These are phyloP conservation scores for Sporisorium exsertum DNA, from an alignment of 1,284 basidiomycete genomes.

Conservation along the genomic window DNA sequence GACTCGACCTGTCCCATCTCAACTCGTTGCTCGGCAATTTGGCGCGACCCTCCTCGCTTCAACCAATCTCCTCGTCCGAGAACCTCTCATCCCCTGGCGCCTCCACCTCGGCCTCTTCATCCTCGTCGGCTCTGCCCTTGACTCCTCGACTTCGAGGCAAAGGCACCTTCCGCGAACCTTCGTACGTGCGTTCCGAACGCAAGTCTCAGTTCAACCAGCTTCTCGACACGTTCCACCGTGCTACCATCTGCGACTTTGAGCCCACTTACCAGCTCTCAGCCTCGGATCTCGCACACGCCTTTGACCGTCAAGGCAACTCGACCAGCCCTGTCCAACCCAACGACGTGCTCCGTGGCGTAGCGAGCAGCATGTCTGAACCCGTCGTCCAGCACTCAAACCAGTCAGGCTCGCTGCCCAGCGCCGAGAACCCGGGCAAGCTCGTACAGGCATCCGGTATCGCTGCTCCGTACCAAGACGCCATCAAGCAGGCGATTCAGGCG, in stretches of 20 bases:
- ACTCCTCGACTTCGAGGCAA: constrained; percentile 50
- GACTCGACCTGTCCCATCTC: constrained; percentile 41
- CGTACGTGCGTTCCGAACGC: constrained; percentile 36
- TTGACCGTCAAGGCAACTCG: constrained; percentile 31
- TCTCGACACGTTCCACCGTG: constrained; percentile 54
- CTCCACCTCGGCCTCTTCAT: constrained; percentile 20
- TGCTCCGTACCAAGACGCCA: constrained; percentile 61
- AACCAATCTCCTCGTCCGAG: constrained; percentile 18
- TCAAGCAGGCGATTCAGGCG: constrained; percentile 53
- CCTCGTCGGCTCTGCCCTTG: constrained; percentile 26
- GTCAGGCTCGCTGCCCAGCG: constrained; percentile 35
- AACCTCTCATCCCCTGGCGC: constrained; percentile 13
- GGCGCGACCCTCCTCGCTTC: constrained; percentile 27
- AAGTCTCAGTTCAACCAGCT: constrained; percentile 49
- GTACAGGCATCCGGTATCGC: constrained; percentile 63
- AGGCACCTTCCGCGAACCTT: constrained; percentile 33
- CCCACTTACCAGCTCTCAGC: constrained; percentile 44
- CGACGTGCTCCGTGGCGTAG: constrained; percentile 53
- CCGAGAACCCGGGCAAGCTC: constrained; percentile 64
- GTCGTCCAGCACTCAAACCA: constrained; percentile 31
- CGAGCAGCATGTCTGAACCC: constrained; percentile 55
- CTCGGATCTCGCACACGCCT: constrained; percentile 41
- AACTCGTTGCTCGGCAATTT: constrained; percentile 49
- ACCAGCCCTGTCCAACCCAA: constrained; percentile 39
- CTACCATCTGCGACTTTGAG: constrained; percentile 54